Evolutionary conservation across 2,329 filamentous ascomycete species (phyloP).

Genomic region (Boeremia exigua): DNA sequence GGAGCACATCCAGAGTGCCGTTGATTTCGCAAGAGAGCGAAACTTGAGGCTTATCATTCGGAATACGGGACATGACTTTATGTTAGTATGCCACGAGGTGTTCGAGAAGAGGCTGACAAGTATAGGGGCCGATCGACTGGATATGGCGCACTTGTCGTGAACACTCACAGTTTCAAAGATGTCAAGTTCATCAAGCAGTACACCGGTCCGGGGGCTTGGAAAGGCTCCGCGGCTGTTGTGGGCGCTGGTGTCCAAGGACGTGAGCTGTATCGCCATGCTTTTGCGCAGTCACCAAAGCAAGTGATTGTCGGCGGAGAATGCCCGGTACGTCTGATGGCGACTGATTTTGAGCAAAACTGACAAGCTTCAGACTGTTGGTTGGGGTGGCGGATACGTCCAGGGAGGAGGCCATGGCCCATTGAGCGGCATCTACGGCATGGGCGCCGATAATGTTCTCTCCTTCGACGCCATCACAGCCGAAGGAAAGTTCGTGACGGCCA

Average conservation of each 20-base stretch:
- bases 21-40: conserved; percentile 42
- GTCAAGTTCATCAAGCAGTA: conserved; percentile 39
- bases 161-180: conserved; percentile 47
- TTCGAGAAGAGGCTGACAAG: background rate
- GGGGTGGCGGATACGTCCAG: conserved; percentile 52
- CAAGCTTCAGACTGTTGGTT: conserved; percentile 42
- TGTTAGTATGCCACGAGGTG: conserved; percentile 18
- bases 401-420: conserved; percentile 32
- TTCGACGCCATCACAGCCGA: conserved; percentile 49
- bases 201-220: conserved; percentile 41
- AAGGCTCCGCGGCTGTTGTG: conserved; percentile 38
- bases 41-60: conserved; percentile 43
- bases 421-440: conserved; percentile 29
- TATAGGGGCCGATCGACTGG: conserved; percentile 43
- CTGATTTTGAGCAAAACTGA: conserved; percentile 1
- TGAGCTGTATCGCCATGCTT: conserved; percentile 40
- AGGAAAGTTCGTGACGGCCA: conserved; percentile 40
- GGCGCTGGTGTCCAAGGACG: conserved; percentile 46
- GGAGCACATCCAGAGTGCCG: conserved; percentile 41
- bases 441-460: conserved; percentile 26
- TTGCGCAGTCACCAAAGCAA: conserved; percentile 37
- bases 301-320: conserved; percentile 48
- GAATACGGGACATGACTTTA: conserved; percentile 47
- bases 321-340: conserved; percentile 27
- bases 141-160: conserved; percentile 43